Evolutionary conservation across 768 basidiomycete species (phyloP).

Genomic region (Podaxis carcinomalis): DNA sequence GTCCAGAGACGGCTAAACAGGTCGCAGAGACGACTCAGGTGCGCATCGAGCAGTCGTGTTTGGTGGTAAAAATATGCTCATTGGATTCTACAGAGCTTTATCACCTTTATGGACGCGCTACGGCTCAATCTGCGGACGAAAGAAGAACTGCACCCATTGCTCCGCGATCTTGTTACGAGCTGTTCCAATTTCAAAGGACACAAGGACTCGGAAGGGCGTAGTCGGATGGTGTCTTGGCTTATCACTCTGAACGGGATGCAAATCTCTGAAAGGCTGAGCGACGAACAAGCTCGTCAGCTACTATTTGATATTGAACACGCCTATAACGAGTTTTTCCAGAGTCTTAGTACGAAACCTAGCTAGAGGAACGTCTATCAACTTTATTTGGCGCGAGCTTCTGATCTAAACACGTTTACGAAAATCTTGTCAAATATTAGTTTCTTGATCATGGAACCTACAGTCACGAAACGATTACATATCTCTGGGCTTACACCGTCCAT

Average conservation of each 20-base stretch:
- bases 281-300: constrained; percentile 91
- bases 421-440: not conserved
- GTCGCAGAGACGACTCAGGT: constrained; percentile 98
- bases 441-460: constrained; percentile 12
- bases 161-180: constrained; percentile 93
- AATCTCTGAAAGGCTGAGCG: constrained; percentile 92
- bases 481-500: constrained; percentile 73
- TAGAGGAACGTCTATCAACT: not conserved
- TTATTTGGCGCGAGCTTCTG: not conserved
- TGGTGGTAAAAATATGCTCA: not conserved
- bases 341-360: constrained; percentile 37
- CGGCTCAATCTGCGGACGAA: constrained; percentile 93
- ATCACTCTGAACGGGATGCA: constrained; percentile 97
- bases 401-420: not conserved
- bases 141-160: constrained; percentile 90
- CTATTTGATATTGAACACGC: constrained; percentile 97
- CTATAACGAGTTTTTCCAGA: constrained; percentile 89
- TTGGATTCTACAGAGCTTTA: constrained; percentile 66
- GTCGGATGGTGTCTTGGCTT: constrained; percentile 91
- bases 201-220: constrained; percentile 95
- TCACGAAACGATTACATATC: constrained; percentile 65
- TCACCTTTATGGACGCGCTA: constrained; percentile 98
- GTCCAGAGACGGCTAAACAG: constrained; percentile 93
- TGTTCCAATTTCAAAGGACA: constrained; percentile 94
- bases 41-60: constrained; percentile 6